phyloP scores from a whole-genome alignment of 306 rosid genomes.

The Fragaria iinumae region DNA sequence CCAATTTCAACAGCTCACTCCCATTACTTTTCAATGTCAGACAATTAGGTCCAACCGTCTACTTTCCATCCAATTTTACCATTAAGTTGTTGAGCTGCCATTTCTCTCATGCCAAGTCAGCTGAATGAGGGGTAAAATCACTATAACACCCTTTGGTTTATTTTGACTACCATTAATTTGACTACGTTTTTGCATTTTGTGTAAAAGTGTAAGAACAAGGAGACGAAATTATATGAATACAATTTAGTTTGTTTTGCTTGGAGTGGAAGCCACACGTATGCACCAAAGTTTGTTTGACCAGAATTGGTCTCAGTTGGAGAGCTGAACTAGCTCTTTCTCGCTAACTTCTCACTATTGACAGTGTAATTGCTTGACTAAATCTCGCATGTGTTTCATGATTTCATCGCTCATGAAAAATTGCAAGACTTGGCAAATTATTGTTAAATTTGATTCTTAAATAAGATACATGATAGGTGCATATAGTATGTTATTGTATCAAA shows the following conservation, averaged over 20 bases:
- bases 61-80: no score
- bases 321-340: not conserved
- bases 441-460: no score
- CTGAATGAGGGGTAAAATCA: no score
- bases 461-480: no score
- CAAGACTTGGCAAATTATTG: not conserved
- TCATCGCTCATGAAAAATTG: not conserved
- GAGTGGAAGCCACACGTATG: not conserved
- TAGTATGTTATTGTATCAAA: not conserved
- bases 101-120: no score
- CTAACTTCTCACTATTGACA: not conserved
- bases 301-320: not conserved
- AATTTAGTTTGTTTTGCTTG: not conserved
- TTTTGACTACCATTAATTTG: not conserved
- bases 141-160: no score
- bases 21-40: no score
- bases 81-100: no score
- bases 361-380: not conserved
- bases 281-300: not conserved
- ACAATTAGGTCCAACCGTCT: no score
- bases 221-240: not conserved
- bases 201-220: not conserved
- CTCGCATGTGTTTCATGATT: slow-evolving; percentile 4
- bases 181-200: not conserved
- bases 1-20: no score